phyloP scores from a whole-genome alignment of 257 asterid genomes.

The Gentiana macrophylla region DNA sequence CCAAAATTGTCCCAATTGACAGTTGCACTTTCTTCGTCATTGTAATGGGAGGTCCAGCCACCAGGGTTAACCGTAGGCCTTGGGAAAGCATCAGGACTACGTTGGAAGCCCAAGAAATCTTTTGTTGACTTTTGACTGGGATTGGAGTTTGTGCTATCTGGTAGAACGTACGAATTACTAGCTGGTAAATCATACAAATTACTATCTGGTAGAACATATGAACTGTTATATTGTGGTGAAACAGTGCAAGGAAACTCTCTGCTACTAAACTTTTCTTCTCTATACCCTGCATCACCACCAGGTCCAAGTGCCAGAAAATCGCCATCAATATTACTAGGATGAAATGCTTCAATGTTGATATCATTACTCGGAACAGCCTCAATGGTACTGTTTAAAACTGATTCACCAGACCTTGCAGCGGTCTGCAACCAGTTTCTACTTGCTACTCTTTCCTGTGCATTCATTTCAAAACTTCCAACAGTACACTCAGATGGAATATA shows the following conservation, averaged over 20 bases:
- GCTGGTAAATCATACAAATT: conserved; percentile 14
- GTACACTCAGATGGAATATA: conserved; percentile 16
- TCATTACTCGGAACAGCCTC: conserved; percentile 15
- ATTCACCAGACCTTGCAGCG: conserved; percentile 15
- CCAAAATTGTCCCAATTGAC: no score
- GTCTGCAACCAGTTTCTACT: conserved; percentile 17
- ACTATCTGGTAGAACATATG: conserved; percentile 14
- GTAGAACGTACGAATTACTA: conserved; percentile 16
- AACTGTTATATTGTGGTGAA: conserved; percentile 20
- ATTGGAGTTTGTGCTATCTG: conserved; percentile 10
- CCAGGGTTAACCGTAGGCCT: conserved; percentile 13
- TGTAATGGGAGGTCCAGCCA: conserved; percentile 16
- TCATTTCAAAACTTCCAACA: conserved; percentile 28
- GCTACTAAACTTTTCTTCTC: conserved; percentile 26
- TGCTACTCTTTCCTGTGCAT: conserved; percentile 30
- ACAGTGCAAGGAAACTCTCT: conserved; percentile 33
- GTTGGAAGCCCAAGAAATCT: conserved; percentile 11
- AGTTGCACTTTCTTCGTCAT: conserved; percentile 11
- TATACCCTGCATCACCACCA: conserved; percentile 36
- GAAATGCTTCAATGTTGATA: conserved; percentile 11
- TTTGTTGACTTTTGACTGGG: conserved; percentile 8
- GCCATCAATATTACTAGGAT: conserved; percentile 34
- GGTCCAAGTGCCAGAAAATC: conserved; percentile 48
- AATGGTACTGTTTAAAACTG: conserved; percentile 17
- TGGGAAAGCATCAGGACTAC: conserved; percentile 15